Evolutionary conservation across 176 grass and related monocot species (phyloP), one percentile per base, ranked within the genome.

Genomic region (Carex pumila): DNA sequence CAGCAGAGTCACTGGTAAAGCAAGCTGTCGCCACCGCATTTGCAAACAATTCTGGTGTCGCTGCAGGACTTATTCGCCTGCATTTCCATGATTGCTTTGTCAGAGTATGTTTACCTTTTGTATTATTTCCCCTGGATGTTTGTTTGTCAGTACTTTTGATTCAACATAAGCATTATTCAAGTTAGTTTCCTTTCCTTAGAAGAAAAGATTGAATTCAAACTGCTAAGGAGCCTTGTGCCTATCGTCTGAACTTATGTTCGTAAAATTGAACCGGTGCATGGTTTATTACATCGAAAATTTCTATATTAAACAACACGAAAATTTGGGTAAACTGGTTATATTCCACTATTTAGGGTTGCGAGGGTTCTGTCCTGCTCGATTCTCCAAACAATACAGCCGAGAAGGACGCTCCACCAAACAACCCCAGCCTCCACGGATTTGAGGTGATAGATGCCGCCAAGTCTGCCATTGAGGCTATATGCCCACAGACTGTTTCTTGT

Each of bases 1-100:
- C 83, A 54, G 94, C 87, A 8, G 94, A 96, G 85, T 83, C 91
- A 0, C 84, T 96, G 30, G 87, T 96, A 53, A 61, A 83, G 77
- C 91, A 93, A 86, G 85, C 85, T 21, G 94, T 96, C 12, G 36
- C 63, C 4, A 49, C 87, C 2, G 94, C 94, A 61, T 79, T 96
- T 83, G 89, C 89, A 7, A 93, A 64, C 62, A 85, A 96, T 69
- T 21, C 83, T 9, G 94, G 94, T 39, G 18, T 96, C 66, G 91
- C 93, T 21, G 79, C 85, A 0, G 91, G 93, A 2, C 93, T 93
- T 73, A 88, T 96, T 79, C 93, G 91, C 39, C 65, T 96, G 85
- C 89, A 96, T 53, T 96, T 96, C 71, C 93, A 93, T 61, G 93
- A 96, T 82, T 96, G 93, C 71, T 96, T 96, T 61, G 87, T 96